These are phyloP conservation scores for Colletotrichum musicola DNA, from an alignment of 2,329 filamentous ascomycete species.

Conservation along the genomic window DNA sequence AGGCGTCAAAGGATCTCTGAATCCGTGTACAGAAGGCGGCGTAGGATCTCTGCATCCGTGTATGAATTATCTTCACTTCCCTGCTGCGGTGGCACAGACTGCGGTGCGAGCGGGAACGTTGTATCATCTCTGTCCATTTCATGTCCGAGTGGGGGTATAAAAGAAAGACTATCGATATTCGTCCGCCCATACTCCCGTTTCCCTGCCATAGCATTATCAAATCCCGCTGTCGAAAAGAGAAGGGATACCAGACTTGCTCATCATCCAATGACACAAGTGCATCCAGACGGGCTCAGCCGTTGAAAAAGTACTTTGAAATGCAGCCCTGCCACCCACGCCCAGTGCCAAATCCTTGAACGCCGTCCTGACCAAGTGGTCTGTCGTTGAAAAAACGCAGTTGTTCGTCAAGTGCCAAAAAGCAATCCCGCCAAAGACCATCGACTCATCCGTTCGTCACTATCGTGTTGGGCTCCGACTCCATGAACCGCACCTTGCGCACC, in stretches of 20 bases:
- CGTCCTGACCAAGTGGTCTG: background rate
- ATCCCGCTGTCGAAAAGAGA: background rate
- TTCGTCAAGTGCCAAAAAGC: background rate
- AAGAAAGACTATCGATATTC: constrained; percentile 36
- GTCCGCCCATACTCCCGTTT: constrained; percentile 12
- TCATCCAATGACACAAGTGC: constrained; percentile 13
- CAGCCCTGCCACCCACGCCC: constrained; percentile 16
- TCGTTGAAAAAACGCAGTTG: background rate
- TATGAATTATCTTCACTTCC: constrained; percentile 1
- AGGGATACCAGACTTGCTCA: constrained; percentile 15
- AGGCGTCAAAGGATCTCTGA: too few species aligned
- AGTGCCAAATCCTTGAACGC: background rate
- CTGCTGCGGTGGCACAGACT: background rate
- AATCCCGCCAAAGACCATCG: background rate
- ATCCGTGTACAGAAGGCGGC: background rate
- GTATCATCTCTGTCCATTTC: constrained; percentile 32
- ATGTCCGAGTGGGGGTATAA: constrained; percentile 33
- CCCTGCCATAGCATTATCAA: background rate
- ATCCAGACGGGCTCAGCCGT: background rate
- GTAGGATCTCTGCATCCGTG: background rate
- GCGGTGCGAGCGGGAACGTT: background rate
- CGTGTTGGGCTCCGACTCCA: constrained; percentile 50
- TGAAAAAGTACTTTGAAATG: background rate
- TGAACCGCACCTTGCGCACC: constrained; percentile 55
- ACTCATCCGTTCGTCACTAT: constrained; percentile 31